A percentile compares a stretch with the other conserved stretches of the same genome.
phyloP scores from a whole-genome alignment of 768 basidiomycete genomes.

The Xerocomus spinulosus region DNA sequence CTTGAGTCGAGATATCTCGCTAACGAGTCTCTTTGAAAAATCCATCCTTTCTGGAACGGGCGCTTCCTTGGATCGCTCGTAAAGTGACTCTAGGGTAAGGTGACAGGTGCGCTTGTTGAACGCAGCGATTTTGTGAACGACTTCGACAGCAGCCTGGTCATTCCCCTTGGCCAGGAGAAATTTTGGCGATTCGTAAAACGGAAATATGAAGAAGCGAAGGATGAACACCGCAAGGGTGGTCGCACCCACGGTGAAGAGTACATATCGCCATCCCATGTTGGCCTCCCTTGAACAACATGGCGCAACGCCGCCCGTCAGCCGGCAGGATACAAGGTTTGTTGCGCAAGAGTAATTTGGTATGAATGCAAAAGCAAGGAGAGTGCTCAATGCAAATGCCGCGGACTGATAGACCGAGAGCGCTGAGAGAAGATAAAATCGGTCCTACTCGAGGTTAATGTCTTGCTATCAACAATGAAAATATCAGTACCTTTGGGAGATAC shows the following conservation, averaged over 20 bases:
- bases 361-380: slow-evolving; percentile 7
- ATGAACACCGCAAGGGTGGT: slow-evolving; percentile 13
- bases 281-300: slow-evolving; percentile 15
- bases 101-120: slow-evolving; percentile 8
- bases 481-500: slow-evolving; percentile 12
- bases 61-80: slow-evolving; percentile 1
- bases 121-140: slow-evolving; percentile 12
- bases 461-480: too few relatives aligned
- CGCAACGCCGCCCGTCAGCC: slow-evolving; percentile 4
- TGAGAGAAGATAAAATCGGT: slow-evolving; percentile 13
- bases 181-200: slow-evolving; percentile 13
- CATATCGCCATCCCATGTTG: slow-evolving; percentile 22
- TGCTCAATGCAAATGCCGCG: background rate
- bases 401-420: slow-evolving; percentile 10
- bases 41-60: background rate
- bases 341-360: slow-evolving; percentile 16
- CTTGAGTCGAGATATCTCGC: slow-evolving; percentile 9
- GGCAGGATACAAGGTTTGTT: slow-evolving; percentile 7
- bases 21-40: background rate
- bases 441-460: slow-evolving; percentile 2
- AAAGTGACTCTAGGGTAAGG: slow-evolving; percentile 14
- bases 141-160: slow-evolving; percentile 11
- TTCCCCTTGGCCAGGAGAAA: slow-evolving; percentile 15
- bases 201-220: slow-evolving; percentile 15
- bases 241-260: slow-evolving; percentile 5